Base-by-base conservation (phyloP, 2,329 filamentous ascomycete species). In the Beauveria sp. region DNA sequence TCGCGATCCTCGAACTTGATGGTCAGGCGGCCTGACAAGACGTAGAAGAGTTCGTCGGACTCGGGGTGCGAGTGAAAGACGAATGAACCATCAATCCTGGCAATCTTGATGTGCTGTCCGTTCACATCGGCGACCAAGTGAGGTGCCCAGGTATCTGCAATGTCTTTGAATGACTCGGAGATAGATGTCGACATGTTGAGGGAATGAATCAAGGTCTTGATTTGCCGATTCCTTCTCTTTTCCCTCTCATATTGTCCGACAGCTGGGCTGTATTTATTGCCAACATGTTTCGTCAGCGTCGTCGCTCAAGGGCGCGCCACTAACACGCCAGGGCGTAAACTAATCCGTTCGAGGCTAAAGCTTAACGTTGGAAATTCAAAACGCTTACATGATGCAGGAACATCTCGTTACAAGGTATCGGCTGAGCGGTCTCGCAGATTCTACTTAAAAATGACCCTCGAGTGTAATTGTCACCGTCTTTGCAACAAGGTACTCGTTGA, bases 381-480 rank as follows among this genome's bases (percentile, higher is more conserved):
- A 2, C 6, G 16, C 6, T 6, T 47, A 47, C 44, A 47, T 10
- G 44, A 24, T 14, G 22, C 5, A 12, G 24, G 14, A 30, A 12
- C n/a, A 5, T 4, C 18, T 9, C 10, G 22, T 47, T 7, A 26
- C 20, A 24, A 24, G 20, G 22, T 28, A 28, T 16, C 28, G 4
- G 4, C 5, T 37, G 34, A 37, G 34, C 12, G 12, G 34, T 37
- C 34, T 37, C 34, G 34, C 34, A 37, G 34, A 37, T 14, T 37
- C 12, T 43, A 7, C 22, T 22, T 55, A 76, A 37, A 71, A 75
- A 18, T 76, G 71, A 1, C 67, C 72, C 53, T 77, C 76, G 3
- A 79, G 53, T 0, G 76, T 75, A 65, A 79, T 66, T 0, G 77
- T 79, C 3, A 76, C 77, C 7, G 72, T 76, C 68, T 80, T 80